phyloP scores from a whole-genome alignment of 345 rosid genomes.

The Anastatica hierochuntica region DNA sequence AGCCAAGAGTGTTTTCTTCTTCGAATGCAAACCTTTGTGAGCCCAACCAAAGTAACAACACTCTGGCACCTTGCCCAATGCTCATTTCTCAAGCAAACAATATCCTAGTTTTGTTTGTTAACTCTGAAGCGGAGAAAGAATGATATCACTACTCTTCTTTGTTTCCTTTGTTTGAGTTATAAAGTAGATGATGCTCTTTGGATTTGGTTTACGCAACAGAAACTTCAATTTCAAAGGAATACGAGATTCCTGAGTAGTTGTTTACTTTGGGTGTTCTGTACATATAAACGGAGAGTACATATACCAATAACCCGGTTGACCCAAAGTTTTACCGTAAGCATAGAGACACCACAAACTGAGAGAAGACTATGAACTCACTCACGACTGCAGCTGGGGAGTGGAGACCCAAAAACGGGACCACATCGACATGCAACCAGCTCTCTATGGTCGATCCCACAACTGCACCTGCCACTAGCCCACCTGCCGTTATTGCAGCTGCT shows the following conservation, averaged over 20 bases:
- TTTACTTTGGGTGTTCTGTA: slow-evolving; percentile 22
- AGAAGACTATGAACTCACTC: slow-evolving; percentile 73
- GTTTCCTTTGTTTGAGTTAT: background rate
- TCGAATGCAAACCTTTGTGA: no score
- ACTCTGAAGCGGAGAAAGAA: no score
- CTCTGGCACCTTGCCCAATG: no score
- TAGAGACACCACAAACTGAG: slow-evolving; percentile 76
- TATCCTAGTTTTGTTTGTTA: no score
- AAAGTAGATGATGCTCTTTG: background rate
- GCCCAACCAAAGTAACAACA: no score
- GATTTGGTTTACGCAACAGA: slow-evolving; percentile 1
- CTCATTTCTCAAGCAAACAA: no score
- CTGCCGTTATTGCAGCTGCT: slow-evolving; percentile 68
- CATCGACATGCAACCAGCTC: slow-evolving; percentile 93
- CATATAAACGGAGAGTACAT: slow-evolving; percentile 13
- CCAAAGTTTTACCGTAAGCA: slow-evolving; percentile 50
- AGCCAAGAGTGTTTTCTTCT: no score
- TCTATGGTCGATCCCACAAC: slow-evolving; percentile 85
- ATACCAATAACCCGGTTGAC: slow-evolving; percentile 10
- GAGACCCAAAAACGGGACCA: slow-evolving; percentile 75
- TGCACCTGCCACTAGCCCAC: slow-evolving; percentile 95
- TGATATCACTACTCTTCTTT: no score
- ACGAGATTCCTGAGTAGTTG: background rate
- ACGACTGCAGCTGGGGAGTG: slow-evolving; percentile 82
- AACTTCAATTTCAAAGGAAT: background rate